Evolutionary conservation across 1,284 basidiomycete genomes (phyloP), one percentile per base, ranked within the genome.

Genomic region (Mycosarcoma maydis): DNA sequence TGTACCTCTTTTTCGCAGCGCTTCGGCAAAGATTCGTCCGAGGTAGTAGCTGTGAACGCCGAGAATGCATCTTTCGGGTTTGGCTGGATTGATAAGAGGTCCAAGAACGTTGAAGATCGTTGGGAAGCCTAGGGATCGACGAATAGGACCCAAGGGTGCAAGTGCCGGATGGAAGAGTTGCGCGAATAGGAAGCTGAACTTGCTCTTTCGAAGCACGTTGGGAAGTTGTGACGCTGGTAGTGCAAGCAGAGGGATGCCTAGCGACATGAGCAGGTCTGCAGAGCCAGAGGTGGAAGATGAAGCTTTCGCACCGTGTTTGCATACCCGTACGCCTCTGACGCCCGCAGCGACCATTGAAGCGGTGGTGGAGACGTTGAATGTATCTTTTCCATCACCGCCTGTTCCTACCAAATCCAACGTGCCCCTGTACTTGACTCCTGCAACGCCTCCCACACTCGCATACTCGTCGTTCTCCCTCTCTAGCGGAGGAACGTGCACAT

Each of bases 91-190:
- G 83, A 97, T 90, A 37, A 98, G 86, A 0, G 95, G 95, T 0
- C 96, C 95, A 36, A 98, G 86, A 57, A 96, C 85, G 84, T 98
- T 98, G 87, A 98, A 98, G 85, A 98, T 89, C 3, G 95, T 98
- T 23, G 94, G 91, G 85, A 97, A 97, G 56, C 94, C 93, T 48
- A 98, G 88, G 0, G 88, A 84, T 75, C 90, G 90, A 49, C 95
- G 90, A 76, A 91, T 88, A 0, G 94, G 93, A 0, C 90, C 92
- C 71, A 98, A 86, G 65, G 88, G 86, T 1, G 90, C 91, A 34
- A 98, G 86, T 0, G 91, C 83, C 1, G 94, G 94, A 83, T 98
- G 94, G 83, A 93, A 97, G 77, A 94, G 90, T 1, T 93, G 91
- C 0, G 92, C 94, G 66, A 95, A 90, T 81, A 98, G 89, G 86